Percentiles rank a stretch among this genome's conserved stretches.
Evolutionary conservation across 495 filamentous ascomycete genomes (phyloP).

Genomic region (Talaromyces ruber): DNA sequence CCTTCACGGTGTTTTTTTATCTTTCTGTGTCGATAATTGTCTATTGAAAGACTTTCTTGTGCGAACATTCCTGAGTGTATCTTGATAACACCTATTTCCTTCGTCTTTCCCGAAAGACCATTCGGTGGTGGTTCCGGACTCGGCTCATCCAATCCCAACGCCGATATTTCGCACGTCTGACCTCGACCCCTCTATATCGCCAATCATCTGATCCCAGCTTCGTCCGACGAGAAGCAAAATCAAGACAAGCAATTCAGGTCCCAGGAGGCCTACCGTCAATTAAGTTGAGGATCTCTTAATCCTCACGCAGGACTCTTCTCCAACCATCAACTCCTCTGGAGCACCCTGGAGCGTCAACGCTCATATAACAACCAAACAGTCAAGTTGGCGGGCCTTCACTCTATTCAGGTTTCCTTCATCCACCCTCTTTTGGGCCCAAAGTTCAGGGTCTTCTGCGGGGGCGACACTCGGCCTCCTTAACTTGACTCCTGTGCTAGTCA

Average conservation of each 20-base stretch:
- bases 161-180: not conserved
- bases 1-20: constrained; percentile 4
- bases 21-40: not conserved
- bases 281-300: not conserved
- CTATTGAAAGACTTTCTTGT: not conserved
- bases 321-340: not conserved
- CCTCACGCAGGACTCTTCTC: not conserved
- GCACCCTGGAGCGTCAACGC: constrained; percentile 3
- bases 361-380: constrained; percentile 38
- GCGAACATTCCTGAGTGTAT: not conserved
- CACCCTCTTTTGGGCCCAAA: constrained; percentile 91
- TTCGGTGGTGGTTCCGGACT: not conserved
- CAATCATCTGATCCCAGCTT: not conserved
- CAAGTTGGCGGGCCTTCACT: constrained; percentile 96
- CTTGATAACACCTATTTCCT: not conserved
- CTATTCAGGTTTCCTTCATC: constrained; percentile 67
- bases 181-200: not conserved
- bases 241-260: not conserved
- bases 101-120: not conserved
- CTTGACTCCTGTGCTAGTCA: constrained; percentile 38
- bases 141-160: not conserved
- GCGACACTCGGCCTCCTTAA: constrained; percentile 98
- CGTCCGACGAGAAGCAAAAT: not conserved
- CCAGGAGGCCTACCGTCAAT: not conserved
- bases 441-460: constrained; percentile 87